phyloP scores from a whole-genome alignment of 495 filamentous ascomycete species.

The Penicillium lividum region DNA sequence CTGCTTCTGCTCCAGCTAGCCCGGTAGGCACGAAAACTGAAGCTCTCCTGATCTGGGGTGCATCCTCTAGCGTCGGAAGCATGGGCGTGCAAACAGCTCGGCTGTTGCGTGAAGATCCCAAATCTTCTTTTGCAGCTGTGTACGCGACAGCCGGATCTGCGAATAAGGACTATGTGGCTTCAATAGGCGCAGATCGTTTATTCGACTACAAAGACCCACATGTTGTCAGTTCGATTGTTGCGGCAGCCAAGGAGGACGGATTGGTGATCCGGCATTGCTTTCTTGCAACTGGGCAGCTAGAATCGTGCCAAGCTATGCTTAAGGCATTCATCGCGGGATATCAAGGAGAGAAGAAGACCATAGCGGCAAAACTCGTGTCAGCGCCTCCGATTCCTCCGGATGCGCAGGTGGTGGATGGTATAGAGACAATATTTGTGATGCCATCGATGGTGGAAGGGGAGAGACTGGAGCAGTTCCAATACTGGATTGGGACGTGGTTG shows the following conservation, averaged over 20 bases:
- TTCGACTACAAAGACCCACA: constrained; percentile 51
- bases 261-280: constrained; percentile 43
- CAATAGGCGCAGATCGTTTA: constrained; percentile 48
- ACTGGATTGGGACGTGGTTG: constrained; percentile 47
- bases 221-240: constrained; percentile 46
- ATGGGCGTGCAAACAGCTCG: constrained; percentile 47
- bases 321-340: constrained; percentile 32
- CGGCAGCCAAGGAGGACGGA: constrained; percentile 41
- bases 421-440: constrained; percentile 44
- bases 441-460: constrained; percentile 35
- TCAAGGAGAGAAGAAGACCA: constrained; percentile 5
- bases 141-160: constrained; percentile 51
- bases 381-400: constrained; percentile 33
- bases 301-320: constrained; percentile 37
- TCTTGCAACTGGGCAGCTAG: constrained; percentile 39
- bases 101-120: constrained; percentile 30
- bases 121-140: constrained; percentile 34
- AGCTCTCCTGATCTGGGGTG: constrained; percentile 49
- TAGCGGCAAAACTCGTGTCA: constrained; percentile 41
- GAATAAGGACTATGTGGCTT: constrained; percentile 45
- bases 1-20: constrained; percentile 10
- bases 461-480: constrained; percentile 35
- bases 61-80: constrained; percentile 45
- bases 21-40: constrained; percentile 20
- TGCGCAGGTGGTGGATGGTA: constrained; percentile 32